Evolutionary conservation across 164 flowering plant genomes (phyloP), one percentile per base, ranked within the genome.

Genomic region (Malania oleifera): DNA sequence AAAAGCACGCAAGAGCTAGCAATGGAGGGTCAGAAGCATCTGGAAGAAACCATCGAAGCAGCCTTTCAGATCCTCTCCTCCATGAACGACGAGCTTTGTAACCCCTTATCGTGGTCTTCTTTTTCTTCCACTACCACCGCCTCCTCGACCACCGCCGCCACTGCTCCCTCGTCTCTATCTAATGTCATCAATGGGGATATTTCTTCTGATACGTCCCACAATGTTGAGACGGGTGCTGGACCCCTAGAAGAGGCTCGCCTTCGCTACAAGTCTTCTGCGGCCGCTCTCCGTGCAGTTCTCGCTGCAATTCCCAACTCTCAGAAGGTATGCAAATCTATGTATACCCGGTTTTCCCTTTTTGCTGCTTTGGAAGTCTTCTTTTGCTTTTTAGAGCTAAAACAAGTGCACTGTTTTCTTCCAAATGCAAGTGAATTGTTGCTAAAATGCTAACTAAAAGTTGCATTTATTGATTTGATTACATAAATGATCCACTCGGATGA

Each of bases 11-110:
- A 27, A 13, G 29, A 50, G 34, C 29, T 50, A 17, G 53, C 53
- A 17, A 17, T 27, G 29, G 53, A 50, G 24, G 53, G 53, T 8
- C 53, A 50, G 29, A 50, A 50, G 53, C 53, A 50, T 50, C 53
- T 50, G 29, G 53, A 50, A 12, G 53, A 50, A 12, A 50, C 53
- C 8, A 24, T 50, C 13, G 53, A 50, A 50, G 53, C 53, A 1
- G 34, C 53, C 13, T 50, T 50, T 50, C 53, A 50, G 53, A 50
- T 50, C 15, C 53, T 50, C 20, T 75, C 82, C 14, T 75, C 93
- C 73, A 90, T 90, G 93, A 84, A 90, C 70, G 91, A 87, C 55
- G 95, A 90, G 80, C 95, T 90, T 54, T 90, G 95, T 70, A 82
- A 87, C 59, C 91, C 97, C 1, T 26, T 73, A 14, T 64, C 85